Base-by-base conservation (phyloP, 257 asterid genomes). In the Nyctanthes arbortristis region DNA sequence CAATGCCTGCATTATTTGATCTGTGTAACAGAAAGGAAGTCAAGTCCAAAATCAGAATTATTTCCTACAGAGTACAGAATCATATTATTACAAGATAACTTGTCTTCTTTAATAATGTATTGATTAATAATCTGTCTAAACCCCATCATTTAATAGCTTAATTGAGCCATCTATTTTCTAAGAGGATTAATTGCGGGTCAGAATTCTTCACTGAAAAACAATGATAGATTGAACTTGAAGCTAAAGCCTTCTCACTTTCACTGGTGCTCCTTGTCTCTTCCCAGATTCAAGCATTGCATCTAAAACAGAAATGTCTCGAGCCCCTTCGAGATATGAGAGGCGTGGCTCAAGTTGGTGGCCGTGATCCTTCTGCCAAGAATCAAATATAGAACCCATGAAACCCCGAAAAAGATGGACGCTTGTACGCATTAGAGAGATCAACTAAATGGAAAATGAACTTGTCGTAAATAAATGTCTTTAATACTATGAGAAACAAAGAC, bases 261-360 rank as follows among this genome's bases (percentile, higher is more conserved):
- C 81, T 0, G 63, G 75, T 31, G 84, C 85, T 27, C 93, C 93
- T 61, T 64, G 83, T 37, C 43, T 78, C 63, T 45, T 77, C 39
- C 96, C 96, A 57, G 93, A 89, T 70, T 82, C 96, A 28, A 89
- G 89, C 88, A 89, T 86, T 20, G 96, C 91, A 10, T 84, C 88
- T 54, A 89, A 58, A 18, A 86, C 85, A 31, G 86, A 91, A 67
- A 89, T 68, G 73, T 89, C 93, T 31, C 89, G 74, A 4, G 79
- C 87, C 64, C 96, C 91, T 80, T 86, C 96, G 2, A 71, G 28
- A 66, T 71, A 83, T 4, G 87, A 86, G 57, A 84, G 63, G 3
- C 89, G 85, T 7, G 77, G 85, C 61, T 86, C 91, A 4, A 47
- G 77, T 72, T 70, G 63, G 13, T 70, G 73, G 49, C 62, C 33